Percentiles rank a stretch among this genome's conserved stretches.
These are phyloP conservation scores for Cryomyces antarcticus DNA, from an alignment of 495 filamentous ascomycete species.

Conservation along the genomic window DNA sequence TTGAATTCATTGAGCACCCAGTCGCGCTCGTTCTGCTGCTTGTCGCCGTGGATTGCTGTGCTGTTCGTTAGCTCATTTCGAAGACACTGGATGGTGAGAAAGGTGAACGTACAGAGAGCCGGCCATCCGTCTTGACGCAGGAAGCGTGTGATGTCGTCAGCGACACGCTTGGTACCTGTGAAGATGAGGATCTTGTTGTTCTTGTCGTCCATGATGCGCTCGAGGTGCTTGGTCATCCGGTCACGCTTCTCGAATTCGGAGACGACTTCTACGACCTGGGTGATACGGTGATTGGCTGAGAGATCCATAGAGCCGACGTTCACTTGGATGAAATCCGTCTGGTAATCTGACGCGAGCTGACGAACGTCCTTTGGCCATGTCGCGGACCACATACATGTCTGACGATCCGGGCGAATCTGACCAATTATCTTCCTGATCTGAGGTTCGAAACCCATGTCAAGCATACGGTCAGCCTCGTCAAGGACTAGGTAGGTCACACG, in stretches of 20 bases:
- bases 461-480: slow-evolving; percentile 77
- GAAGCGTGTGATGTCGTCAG: slow-evolving; percentile 96
- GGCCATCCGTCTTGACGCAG: slow-evolving; percentile 98
- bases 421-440: slow-evolving; percentile 87
- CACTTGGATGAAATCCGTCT: slow-evolving; percentile 93
- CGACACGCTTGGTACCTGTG: slow-evolving; percentile 94
- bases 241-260: slow-evolving; percentile 96
- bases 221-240: slow-evolving; percentile 88
- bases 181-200: slow-evolving; percentile 88
- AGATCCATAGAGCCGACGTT: slow-evolving; percentile 96
- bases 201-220: slow-evolving; percentile 94
- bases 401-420: slow-evolving; percentile 95
- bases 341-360: slow-evolving; percentile 82
- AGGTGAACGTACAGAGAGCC: slow-evolving; percentile 59
- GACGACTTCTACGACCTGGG: slow-evolving; percentile 88
- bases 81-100: not conserved
- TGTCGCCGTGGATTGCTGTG: slow-evolving; percentile 91
- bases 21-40: slow-evolving; percentile 97
- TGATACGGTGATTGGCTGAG: slow-evolving; percentile 95
- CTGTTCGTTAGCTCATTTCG: slow-evolving; percentile 23
- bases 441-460: slow-evolving; percentile 83
- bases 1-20: slow-evolving; percentile 99
- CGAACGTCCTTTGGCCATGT: slow-evolving; percentile 99
- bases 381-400: slow-evolving; percentile 99
- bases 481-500: slow-evolving; percentile 91